Conservation (phyloP, 1,139 yeast genomes). For the Zygoascus sp. region DNA sequence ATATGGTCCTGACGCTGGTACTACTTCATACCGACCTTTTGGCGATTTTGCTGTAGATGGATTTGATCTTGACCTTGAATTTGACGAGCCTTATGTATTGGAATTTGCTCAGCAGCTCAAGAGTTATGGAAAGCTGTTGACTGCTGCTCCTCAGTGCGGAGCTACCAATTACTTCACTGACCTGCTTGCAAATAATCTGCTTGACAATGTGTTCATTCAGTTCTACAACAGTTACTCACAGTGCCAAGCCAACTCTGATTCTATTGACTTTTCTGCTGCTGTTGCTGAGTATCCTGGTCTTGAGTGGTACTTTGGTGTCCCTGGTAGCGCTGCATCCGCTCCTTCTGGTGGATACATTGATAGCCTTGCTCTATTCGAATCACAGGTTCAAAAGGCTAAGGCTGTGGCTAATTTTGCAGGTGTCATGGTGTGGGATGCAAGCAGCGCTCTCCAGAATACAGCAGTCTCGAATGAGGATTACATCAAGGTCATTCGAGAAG, state of each 20-base stretch:
- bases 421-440: constrained; percentile 87
- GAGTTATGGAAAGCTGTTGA: constrained; percentile 56
- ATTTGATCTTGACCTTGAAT: constrained; percentile 69
- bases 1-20: constrained; percentile 89
- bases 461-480: constrained; percentile 45
- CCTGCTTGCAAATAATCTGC: constrained; percentile 48
- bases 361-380: constrained; percentile 21
- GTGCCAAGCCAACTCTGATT: not conserved
- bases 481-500: constrained; percentile 43
- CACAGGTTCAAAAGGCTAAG: constrained; percentile 6
- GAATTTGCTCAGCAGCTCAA: constrained; percentile 19
- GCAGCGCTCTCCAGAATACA: constrained; percentile 47
- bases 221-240: constrained; percentile 63
- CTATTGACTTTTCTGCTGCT: not conserved
- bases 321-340: constrained; percentile 66
- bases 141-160: constrained; percentile 91
- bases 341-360: constrained; percentile 50
- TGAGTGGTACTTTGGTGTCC: constrained; percentile 44
- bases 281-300: not conserved
- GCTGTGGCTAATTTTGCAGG: constrained; percentile 63
- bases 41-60: constrained; percentile 60
- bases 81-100: constrained; percentile 46
- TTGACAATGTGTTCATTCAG: constrained; percentile 87
- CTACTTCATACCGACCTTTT: constrained; percentile 75
- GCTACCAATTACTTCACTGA: constrained; percentile 52